Conservation (phyloP, 2,329 filamentous ascomycete genomes). For the Parafenestella ontariensis region DNA sequence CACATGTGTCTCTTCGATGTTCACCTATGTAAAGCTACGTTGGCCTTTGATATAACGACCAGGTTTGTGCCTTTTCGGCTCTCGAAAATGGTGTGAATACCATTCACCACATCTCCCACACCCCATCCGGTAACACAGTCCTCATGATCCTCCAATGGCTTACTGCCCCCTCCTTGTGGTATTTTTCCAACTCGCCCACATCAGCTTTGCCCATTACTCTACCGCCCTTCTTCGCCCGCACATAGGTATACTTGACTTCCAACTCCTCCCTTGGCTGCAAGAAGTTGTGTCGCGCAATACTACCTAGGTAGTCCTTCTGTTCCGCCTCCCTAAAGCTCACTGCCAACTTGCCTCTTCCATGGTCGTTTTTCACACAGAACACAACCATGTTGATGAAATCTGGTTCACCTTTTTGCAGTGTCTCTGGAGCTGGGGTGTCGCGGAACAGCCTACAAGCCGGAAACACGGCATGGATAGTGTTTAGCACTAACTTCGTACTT, state of each 20-base stretch:
- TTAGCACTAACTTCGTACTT: slow-evolving; percentile 77
- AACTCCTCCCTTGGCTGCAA: slow-evolving; percentile 78
- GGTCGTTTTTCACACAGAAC: slow-evolving; percentile 77
- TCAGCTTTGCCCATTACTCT: slow-evolving; percentile 68
- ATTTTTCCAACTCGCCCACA: slow-evolving; percentile 70
- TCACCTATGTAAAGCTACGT: no score
- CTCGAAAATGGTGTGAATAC: background rate
- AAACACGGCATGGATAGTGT: slow-evolving; percentile 83
- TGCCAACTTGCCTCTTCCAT: slow-evolving; percentile 40
- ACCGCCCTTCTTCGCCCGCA: slow-evolving; percentile 47
- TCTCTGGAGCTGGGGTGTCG: slow-evolving; percentile 67
- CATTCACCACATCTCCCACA: slow-evolving; percentile 86
- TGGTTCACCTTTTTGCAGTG: slow-evolving; percentile 36
- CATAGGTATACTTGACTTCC: slow-evolving; percentile 50
- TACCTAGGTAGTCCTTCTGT: slow-evolving; percentile 73
- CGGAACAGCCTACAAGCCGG: slow-evolving; percentile 91
- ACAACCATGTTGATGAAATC: slow-evolving; percentile 97
- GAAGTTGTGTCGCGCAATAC: slow-evolving; percentile 71
- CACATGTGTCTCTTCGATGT: no score
- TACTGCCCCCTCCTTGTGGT: slow-evolving; percentile 77
- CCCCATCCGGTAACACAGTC: slow-evolving; percentile 72
- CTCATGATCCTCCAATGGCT: slow-evolving; percentile 96
- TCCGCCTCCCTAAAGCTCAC: slow-evolving; percentile 72
- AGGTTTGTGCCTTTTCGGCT: background rate
- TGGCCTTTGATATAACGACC: no score